These are phyloP conservation scores for Wickerhamia fluorescens DNA, from an alignment of 805 yeast genomes.

Conservation along the genomic window DNA sequence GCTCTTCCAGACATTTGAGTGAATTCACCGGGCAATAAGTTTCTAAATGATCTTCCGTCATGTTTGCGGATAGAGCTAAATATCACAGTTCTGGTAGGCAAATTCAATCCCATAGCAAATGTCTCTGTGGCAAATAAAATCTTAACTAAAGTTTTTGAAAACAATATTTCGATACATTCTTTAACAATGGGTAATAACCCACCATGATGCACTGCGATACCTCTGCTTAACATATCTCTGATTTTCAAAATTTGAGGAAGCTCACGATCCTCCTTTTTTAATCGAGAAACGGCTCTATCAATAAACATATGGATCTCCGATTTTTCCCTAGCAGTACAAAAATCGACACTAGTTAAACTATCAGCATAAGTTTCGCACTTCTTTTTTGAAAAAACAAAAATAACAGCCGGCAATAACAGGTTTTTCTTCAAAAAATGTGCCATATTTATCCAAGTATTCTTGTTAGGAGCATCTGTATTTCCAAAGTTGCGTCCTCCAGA, in stretches of 20 bases:
- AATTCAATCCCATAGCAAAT: conserved; percentile 95
- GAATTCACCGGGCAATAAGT: conserved; percentile 89
- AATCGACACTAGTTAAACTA: conserved; percentile 64
- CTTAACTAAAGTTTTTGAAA: conserved; percentile 79
- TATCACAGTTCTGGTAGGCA: conserved; percentile 95
- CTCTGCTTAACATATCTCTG: conserved; percentile 77
- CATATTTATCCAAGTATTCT: conserved; percentile 68
- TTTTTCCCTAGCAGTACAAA: conserved; percentile 77
- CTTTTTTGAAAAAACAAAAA: conserved; percentile 89
- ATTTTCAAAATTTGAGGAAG: conserved; percentile 85
- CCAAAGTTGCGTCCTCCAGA: conserved; percentile 32
- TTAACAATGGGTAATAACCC: conserved; percentile 90
- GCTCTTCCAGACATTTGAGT: conserved; percentile 99
- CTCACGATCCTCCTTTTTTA: conserved; percentile 83
- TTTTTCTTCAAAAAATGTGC: conserved; percentile 63
- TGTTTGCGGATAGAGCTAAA: conserved; percentile 82
- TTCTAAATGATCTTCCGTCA: conserved; percentile 79
- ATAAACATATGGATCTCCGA: conserved; percentile 91
- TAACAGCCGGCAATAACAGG: conserved; percentile 80
- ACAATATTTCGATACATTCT: conserved; percentile 86
- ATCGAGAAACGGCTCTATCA: conserved; percentile 79
- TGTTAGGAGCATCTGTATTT: conserved; percentile 60
- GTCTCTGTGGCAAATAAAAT: conserved; percentile 96
- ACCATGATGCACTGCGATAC: conserved; percentile 95
- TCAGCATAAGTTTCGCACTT: conserved; percentile 91